Conservation (phyloP, 2,329 filamentous ascomycete species). For the Pestalotiopsis fici region DNA sequence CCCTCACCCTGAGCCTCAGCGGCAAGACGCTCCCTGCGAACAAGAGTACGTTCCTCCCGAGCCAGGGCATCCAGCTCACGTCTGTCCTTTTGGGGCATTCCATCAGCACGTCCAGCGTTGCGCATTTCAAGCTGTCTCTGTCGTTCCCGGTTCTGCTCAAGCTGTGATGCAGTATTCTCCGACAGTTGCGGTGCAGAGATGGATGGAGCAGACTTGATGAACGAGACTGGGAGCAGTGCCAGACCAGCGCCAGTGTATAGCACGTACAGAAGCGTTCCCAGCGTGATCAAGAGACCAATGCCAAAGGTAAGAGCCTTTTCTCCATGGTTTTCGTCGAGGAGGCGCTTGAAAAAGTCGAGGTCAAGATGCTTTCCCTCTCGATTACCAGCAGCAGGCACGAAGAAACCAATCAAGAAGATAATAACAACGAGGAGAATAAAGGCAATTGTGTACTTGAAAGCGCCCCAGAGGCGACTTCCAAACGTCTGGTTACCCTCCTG, state of each 20-base stretch:
- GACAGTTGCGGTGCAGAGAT: slow-evolving; percentile 80
- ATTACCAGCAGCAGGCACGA: slow-evolving; percentile 78
- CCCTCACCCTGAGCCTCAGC: slow-evolving; percentile 79
- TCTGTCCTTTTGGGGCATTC: slow-evolving; percentile 80
- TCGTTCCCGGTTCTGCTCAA: slow-evolving; percentile 86
- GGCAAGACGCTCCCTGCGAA: slow-evolving; percentile 84
- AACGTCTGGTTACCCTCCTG: slow-evolving; percentile 77
- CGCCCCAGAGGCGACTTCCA: slow-evolving; percentile 73
- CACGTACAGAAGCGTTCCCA: slow-evolving; percentile 84
- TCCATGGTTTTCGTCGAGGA: slow-evolving; percentile 83
- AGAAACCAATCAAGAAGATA: slow-evolving; percentile 90
- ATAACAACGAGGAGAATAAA: slow-evolving; percentile 81
- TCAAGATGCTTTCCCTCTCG: slow-evolving; percentile 69
- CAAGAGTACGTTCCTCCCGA: slow-evolving; percentile 88
- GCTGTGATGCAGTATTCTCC: slow-evolving; percentile 74
- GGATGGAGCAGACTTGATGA: slow-evolving; percentile 89
- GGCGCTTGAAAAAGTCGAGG: slow-evolving; percentile 86
- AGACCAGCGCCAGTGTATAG: slow-evolving; percentile 88
- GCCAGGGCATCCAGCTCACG: slow-evolving; percentile 85
- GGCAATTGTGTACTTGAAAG: slow-evolving; percentile 85
- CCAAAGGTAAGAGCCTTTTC: slow-evolving; percentile 91
- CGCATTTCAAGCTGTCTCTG: slow-evolving; percentile 90
- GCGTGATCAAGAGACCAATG: slow-evolving; percentile 81
- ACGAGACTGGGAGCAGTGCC: slow-evolving; percentile 82
- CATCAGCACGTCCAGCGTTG: slow-evolving; percentile 72